Evolutionary conservation across 371 early-diverging fungal species (phyloP), one percentile per base, ranked within the genome.

Genomic region (Sporodiniella umbellata): DNA sequence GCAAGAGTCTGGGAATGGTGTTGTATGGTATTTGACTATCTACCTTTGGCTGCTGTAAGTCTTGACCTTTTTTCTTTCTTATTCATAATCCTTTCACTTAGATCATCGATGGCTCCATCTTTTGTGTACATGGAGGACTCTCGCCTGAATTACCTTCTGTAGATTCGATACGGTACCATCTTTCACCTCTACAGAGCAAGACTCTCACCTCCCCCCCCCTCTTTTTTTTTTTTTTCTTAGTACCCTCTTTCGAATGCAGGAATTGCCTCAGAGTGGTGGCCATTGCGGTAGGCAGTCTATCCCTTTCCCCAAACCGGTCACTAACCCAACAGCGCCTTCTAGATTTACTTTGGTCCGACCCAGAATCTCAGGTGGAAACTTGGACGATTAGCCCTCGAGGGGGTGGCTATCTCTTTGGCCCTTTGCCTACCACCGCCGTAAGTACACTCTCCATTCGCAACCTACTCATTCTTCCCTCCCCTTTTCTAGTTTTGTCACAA

Each of bases 111-210:
- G 75, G 75, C 1, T 64, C 75, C 10, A 91, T 94, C 53, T 97
- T 99, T 72, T 99, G 99, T 80, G 88, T 98, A 39, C 99, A 99
- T 77, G 99, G 99, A 47, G 99, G 99, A 40, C 73, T 99, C 33
- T 96, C 97, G 25, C 99, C 99, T 3, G 95, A 96, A 60, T 78
- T 99, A 50, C 72, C 75, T 21, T 75, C 75, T 2, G 53, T 75
- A 45, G 75, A 75, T 46, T 71, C 75, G 8, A 75, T 75, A 51
- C 64, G 75, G 75, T 71, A 68, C n/a, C n/a, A n/a, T n/a, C n/a
- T n/a, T n/a, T n/a, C n/a, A n/a, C n/a, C n/a, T n/a, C n/a, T n/a
- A n/a, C n/a, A n/a, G n/a, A n/a, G n/a, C n/a, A n/a, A n/a, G n/a
- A n/a, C n/a, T n/a, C n/a, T n/a, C n/a, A n/a, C n/a, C n/a, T n/a